Evolutionary conservation across 2,329 filamentous ascomycete genomes (phyloP), one percentile per base, ranked within the genome.

Genomic region (Stenocarpella maydis): DNA sequence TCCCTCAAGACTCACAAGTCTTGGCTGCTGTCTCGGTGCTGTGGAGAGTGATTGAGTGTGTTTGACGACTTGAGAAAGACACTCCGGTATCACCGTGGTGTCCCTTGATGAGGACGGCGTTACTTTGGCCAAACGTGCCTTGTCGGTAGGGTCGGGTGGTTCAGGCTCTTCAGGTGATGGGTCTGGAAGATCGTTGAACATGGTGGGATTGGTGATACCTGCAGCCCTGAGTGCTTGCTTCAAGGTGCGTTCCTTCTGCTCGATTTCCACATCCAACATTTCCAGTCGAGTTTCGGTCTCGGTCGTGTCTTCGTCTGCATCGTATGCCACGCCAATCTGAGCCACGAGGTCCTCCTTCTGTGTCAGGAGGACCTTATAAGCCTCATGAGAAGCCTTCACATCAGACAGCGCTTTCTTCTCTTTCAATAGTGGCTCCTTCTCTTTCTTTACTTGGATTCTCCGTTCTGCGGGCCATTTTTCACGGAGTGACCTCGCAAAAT

Each of bases 231-330:
- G 78, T 19, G 78, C 77, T 52, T 76, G 75, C 31, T 83, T 77
- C 24, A 89, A 76, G 0, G 73, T 73, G 26, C 78, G 75, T 71
- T 87, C 85, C 70, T 81, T 81, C 45, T 78, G 74, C 68, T 83
- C 80, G 17, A 88, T 77, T 65, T 81, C 75, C 60, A 80, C 80
- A 14, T 82, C 81, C 45, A 89, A 74, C 43, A 83, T 79, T 69
- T 88, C 85, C 10, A 88, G 77, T 49, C 79, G 81, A 41, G 76
- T 74, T 73, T 89, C 86, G 26, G 87, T 84, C 12, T 84, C 82
- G 2, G 85, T 82, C 1, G 84, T 88, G 58, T 88, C 83, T 17
- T 84, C 75, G 28, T 82, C 82, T 12, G 86, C 81, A 17, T 81
- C 82, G 71, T 88, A 89, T 0, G 84, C 84, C 68, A 85, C 79